Conservation (phyloP, 78 protist genomes). For the Bodo saltans region DNA sequence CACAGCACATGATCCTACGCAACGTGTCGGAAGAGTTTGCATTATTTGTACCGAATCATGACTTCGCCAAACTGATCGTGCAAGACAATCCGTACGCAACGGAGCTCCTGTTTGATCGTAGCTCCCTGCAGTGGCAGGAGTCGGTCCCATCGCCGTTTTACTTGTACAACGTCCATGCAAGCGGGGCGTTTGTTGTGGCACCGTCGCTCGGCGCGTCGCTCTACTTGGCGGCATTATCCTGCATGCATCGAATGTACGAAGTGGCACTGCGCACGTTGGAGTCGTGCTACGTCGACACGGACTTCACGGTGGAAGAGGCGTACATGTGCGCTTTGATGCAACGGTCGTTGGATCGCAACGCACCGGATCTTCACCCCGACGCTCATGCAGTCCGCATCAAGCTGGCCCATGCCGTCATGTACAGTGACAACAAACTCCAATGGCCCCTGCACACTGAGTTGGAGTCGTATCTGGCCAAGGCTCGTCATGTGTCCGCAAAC, state of each 20-base stretch:
- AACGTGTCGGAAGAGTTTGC: slow-evolving; percentile 23
- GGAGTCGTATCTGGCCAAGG: not conserved
- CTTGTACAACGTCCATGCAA: slow-evolving; percentile 42
- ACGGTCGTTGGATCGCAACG: not conserved
- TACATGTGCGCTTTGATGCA: slow-evolving; percentile 6
- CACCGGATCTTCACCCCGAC: slow-evolving; percentile 49
- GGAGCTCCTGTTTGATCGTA: not conserved
- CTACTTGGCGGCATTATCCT: slow-evolving; percentile 34
- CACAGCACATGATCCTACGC: slow-evolving; percentile 31
- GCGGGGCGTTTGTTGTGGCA: slow-evolving; percentile 24
- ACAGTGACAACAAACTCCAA: not conserved
- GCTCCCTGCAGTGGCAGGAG: slow-evolving; percentile 10
- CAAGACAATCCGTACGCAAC: not conserved
- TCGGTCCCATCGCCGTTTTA: not conserved
- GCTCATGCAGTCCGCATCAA: slow-evolving; percentile 54
- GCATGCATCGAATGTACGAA: slow-evolving; percentile 20
- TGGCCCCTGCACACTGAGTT: slow-evolving; percentile 33
- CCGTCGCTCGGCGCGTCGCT: slow-evolving; percentile 35
- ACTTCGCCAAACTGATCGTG: not conserved
- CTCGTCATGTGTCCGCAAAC: slow-evolving; percentile 29
- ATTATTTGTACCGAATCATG: slow-evolving; percentile 47
- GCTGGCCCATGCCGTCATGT: slow-evolving; percentile 26
- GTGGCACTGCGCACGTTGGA: slow-evolving; percentile 15
- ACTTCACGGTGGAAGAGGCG: slow-evolving; percentile 24
- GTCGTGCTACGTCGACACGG: slow-evolving; percentile 31